Evolutionary conservation across 2,329 filamentous ascomycete genomes (phyloP).

Genomic region (Xylaria sp.): DNA sequence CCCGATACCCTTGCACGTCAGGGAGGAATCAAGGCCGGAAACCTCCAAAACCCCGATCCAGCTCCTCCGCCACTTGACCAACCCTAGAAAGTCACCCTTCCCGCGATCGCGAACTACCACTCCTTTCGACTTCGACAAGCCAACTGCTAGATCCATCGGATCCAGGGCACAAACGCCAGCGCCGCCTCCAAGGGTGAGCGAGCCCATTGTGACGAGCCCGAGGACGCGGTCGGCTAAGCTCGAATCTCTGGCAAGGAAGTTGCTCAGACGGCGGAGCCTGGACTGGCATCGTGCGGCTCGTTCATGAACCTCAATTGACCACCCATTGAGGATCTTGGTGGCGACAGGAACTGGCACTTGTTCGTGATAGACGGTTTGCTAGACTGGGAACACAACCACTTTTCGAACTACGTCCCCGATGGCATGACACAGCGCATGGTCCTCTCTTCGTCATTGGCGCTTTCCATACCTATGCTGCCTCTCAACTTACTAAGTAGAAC

Average conservation of each 20-base stretch:
- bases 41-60: constrained; percentile 22
- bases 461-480: background rate
- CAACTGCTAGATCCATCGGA: background rate
- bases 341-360: background rate
- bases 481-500: background rate
- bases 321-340: background rate
- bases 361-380: background rate
- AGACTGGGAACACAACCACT: background rate
- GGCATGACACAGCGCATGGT: background rate
- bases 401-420: background rate
- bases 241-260: background rate
- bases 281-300: background rate
- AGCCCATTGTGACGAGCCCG: background rate
- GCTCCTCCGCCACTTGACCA: constrained; percentile 7
- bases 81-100: constrained; percentile 12
- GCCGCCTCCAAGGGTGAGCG: background rate
- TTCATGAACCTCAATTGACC: background rate
- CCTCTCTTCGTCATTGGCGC: background rate
- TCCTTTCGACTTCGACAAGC: constrained; percentile 8
- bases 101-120: constrained; percentile 12
- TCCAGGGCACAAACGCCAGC: background rate
- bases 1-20: constrained; percentile 2
- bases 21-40: constrained; percentile 9
- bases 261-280: background rate
- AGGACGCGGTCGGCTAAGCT: background rate